A percentile compares a stretch with the other conserved stretches of the same genome.
Evolutionary conservation across 129 eudicot genomes (phyloP).

Genomic region (Arctium minus): DNA sequence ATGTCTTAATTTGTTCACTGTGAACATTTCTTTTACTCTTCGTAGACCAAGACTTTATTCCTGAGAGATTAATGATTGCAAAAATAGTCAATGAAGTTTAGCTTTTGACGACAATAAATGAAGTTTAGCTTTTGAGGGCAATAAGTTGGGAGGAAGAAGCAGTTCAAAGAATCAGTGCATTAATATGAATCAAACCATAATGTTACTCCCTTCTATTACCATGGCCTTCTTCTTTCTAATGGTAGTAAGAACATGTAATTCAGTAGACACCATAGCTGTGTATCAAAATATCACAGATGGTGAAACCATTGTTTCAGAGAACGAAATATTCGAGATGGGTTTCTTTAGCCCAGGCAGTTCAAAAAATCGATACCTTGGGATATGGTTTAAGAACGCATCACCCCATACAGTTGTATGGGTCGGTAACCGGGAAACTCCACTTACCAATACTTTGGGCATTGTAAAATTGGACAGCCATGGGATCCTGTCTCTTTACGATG

Average conservation of each 20-base stretch:
- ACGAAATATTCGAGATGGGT: conserved; percentile 6
- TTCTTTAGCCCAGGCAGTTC: conserved; percentile 22
- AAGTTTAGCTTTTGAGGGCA: no score
- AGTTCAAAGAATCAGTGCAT: background rate
- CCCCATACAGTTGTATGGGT: conserved; percentile 3
- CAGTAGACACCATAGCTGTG: conserved; percentile 11
- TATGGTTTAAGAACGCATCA: background rate
- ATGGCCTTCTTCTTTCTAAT: conserved; percentile 13
- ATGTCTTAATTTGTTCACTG: no score
- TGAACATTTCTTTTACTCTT: no score
- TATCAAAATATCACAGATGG: conserved; percentile 10
- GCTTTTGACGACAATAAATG: background rate
- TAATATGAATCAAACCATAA: background rate
- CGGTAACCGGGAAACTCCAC: conserved; percentile 10
- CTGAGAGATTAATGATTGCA: background rate
- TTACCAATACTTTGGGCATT: background rate
- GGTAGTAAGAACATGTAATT: background rate
- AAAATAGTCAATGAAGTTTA: no score
- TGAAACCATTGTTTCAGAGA: conserved; percentile 3
- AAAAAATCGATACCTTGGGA: conserved; percentile 11
- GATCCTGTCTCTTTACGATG: background rate
- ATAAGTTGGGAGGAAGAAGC: background rate
- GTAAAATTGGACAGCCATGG: background rate
- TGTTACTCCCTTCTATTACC: background rate
- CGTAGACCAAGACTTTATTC: no score